A percentile compares a stretch with the other conserved stretches of the same genome.
These are phyloP conservation scores for Xylaria sp. DNA, from an alignment of 2,329 filamentous ascomycete species.

Conservation along the genomic window DNA sequence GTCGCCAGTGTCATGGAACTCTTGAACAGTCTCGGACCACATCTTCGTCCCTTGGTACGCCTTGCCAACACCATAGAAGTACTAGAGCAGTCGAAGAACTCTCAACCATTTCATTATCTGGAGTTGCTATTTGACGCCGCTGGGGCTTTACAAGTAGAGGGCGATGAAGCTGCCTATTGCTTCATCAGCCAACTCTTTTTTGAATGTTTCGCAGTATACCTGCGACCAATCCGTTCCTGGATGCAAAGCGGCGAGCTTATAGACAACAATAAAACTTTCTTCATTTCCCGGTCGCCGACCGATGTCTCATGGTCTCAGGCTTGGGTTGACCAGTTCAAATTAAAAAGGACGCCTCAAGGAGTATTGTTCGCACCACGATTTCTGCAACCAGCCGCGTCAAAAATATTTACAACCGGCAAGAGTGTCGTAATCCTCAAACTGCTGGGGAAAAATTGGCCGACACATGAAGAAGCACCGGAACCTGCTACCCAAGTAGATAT, in stretches of 20 bases:
- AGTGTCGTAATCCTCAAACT: slow-evolving; percentile 83
- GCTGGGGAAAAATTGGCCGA: slow-evolving; percentile 60
- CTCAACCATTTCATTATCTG: slow-evolving; percentile 72
- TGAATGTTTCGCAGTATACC: slow-evolving; percentile 80
- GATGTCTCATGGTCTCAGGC: slow-evolving; percentile 66
- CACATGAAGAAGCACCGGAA: slow-evolving; percentile 45
- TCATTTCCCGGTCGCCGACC: slow-evolving; percentile 66
- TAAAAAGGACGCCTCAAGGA: slow-evolving; percentile 66
- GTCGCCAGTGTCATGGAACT: slow-evolving; percentile 71
- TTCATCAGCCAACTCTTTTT: slow-evolving; percentile 75
- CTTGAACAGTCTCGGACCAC: slow-evolving; percentile 59
- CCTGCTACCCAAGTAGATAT: slow-evolving; percentile 61
- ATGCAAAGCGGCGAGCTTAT: slow-evolving; percentile 79
- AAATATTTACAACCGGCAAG: slow-evolving; percentile 87
- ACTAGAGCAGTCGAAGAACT: slow-evolving; percentile 54
- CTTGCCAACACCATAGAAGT: slow-evolving; percentile 67
- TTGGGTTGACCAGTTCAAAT: slow-evolving; percentile 76
- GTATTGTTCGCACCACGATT: slow-evolving; percentile 74
- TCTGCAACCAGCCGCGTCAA: slow-evolving; percentile 68
- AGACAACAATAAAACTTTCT: slow-evolving; percentile 72
- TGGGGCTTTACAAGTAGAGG: slow-evolving; percentile 71
- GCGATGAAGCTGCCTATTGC: slow-evolving; percentile 64
- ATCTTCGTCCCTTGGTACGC: slow-evolving; percentile 60
- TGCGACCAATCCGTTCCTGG: slow-evolving; percentile 81
- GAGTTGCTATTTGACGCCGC: slow-evolving; percentile 77